Base-by-base conservation (phyloP, 495 filamentous ascomycete genomes). In the Penicillium egyptiacum region DNA sequence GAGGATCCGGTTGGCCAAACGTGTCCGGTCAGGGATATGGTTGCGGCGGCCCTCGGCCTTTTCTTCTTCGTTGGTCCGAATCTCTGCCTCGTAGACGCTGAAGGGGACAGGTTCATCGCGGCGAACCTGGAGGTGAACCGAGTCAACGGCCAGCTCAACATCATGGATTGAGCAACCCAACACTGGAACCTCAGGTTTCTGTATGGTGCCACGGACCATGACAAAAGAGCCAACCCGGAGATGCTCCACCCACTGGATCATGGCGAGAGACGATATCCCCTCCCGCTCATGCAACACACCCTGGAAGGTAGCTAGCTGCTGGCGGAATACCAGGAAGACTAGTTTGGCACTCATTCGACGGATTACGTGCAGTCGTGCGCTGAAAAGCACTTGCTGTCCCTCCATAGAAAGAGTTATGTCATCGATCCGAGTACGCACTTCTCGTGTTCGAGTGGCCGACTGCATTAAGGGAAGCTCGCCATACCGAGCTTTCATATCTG, bases 341-440 rank as follows among this genome's bases (percentile, higher is more conserved):
- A 98, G 85, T 72, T 96, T 93, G 60, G 90, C 83, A 59, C 91
- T 90, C 79, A 96, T 87, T 51, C 88, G 87, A 53, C 93, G 83
- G 3, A 90, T 71, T 57, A 92, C 89, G 69, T 96, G 91, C 35
- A 98, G 72, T 63, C 89, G 86, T 6, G 88, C 92, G n/a, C 88
- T 86, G 62, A 96, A 86, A 47, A 79, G 70, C 44, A 96, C 78
- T 45, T 83, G 79, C 69, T 93, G 81, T 33, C 88, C 90, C 6
- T 86, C 72, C 67, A 86, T 74, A 22, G 74, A 74, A 17, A 82
- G 75, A 19, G 79, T 78, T 20, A 89, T 68, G 17, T 77, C 69
- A 44, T 78, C 76, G 11, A 90, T 70, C 8, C 68, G 64, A 50
- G 81, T 68, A 14, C 81, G 77, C 3, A 69, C 58, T 53, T 81